These are phyloP conservation scores for Calonectria montana DNA, from an alignment of 2,329 filamentous ascomycete genomes.

Conservation along the genomic window DNA sequence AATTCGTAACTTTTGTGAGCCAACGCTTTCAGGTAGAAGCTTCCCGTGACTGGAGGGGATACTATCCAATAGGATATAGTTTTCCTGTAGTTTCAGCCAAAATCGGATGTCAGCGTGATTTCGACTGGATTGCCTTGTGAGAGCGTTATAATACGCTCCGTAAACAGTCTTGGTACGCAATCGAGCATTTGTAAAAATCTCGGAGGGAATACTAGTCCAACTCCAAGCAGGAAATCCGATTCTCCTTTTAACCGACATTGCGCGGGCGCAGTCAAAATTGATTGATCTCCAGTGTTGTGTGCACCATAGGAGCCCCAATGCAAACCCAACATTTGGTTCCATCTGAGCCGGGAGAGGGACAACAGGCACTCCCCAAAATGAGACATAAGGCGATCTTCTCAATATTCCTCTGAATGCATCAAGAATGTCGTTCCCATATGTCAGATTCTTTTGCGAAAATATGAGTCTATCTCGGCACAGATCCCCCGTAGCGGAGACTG, in stretches of 20 bases:
- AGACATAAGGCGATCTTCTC: not conserved
- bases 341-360: not conserved
- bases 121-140: not conserved
- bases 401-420: not conserved
- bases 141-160: not conserved
- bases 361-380: not conserved
- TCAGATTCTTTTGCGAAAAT: not conserved
- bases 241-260: not conserved
- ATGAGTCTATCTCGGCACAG: not conserved
- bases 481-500: not conserved
- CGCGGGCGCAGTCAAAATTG: not conserved
- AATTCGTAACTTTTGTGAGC: not conserved
- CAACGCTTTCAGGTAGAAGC: not conserved
- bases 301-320: not conserved
- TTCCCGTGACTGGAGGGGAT: not conserved
- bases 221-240: not conserved
- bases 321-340: not conserved
- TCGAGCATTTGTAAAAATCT: not conserved
- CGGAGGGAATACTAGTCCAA: not conserved
- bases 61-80: not conserved
- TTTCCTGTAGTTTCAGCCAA: not conserved
- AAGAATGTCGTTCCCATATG: not conserved
- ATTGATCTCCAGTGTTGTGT: not conserved
- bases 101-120: not conserved
- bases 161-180: not conserved